phyloP scores from a whole-genome alignment of 164 flowering plant genomes.

The Stephania cephalantha region DNA sequence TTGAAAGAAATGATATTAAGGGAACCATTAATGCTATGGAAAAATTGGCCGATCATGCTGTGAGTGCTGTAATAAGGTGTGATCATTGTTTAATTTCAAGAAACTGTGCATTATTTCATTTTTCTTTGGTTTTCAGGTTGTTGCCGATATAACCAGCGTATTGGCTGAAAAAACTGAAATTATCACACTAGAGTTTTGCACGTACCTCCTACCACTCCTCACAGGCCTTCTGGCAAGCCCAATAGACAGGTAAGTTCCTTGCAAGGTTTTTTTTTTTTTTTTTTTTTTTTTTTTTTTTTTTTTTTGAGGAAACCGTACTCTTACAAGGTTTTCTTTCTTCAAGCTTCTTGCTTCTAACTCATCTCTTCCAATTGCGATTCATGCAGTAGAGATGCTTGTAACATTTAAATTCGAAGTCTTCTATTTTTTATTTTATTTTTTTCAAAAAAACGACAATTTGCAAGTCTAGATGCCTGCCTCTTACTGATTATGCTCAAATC shows the following conservation, averaged over 20 bases:
- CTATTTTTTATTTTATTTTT: no score
- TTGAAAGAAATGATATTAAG: slow-evolving; percentile 79
- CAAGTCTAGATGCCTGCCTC: neutral
- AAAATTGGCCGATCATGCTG: slow-evolving; percentile 88
- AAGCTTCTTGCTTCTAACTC: neutral
- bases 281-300: neutral
- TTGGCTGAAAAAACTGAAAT: slow-evolving; percentile 57
- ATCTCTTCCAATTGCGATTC: neutral
- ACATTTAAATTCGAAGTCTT: neutral
- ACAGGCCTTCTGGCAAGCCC: slow-evolving; percentile 62
- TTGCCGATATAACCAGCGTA: slow-evolving; percentile 73
- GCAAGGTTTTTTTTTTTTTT: neutral
- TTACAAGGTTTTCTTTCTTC: neutral
- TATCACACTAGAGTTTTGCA: slow-evolving; percentile 68
- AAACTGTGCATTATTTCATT: neutral
- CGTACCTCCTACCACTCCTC: slow-evolving; percentile 75
- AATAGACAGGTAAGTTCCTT: slow-evolving; percentile 58
- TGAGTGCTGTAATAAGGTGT: slow-evolving; percentile 27
- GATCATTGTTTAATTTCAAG: slow-evolving; percentile 1
- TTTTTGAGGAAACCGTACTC: no score
- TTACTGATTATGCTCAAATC: slow-evolving; percentile 3
- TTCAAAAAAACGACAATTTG: neutral
- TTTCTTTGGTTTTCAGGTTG: slow-evolving; percentile 41
- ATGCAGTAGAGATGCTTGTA: neutral
- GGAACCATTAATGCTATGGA: slow-evolving; percentile 71